Evolutionary conservation across 331 rosid species (phyloP).

Genomic region (Phaseolus coccineus): DNA sequence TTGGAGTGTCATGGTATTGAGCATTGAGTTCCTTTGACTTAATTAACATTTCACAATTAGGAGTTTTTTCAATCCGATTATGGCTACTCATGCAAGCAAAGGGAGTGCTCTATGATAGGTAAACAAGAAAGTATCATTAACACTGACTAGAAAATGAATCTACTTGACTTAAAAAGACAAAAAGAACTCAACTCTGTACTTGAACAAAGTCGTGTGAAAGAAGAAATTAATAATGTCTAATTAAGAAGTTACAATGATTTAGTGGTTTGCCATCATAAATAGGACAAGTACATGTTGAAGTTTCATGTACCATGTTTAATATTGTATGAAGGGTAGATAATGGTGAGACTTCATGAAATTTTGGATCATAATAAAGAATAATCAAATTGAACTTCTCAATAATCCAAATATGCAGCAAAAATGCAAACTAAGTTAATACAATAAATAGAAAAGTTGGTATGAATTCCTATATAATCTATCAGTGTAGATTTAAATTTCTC

Average conservation of each 20-base stretch:
- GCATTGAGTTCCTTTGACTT: slow-evolving; percentile 40
- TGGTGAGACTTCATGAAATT: not conserved
- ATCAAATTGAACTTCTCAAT: not conserved
- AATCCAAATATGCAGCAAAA: no score
- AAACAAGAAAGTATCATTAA: not conserved
- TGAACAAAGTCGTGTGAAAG: not conserved
- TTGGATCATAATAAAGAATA: not conserved
- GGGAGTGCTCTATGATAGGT: not conserved
- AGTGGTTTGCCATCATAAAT: slow-evolving; percentile 6
- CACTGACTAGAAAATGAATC: not conserved
- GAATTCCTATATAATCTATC: no score
- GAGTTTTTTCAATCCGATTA: not conserved
- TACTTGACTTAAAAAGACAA: not conserved
- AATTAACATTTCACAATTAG: not conserved
- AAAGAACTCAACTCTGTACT: not conserved
- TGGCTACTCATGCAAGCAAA: not conserved
- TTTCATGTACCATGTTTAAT: not conserved
- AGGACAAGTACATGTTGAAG: no score
- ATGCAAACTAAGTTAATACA: no score
- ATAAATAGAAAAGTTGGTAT: no score
- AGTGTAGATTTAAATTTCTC: no score
- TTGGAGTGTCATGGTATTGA: not conserved
- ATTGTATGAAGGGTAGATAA: not conserved
- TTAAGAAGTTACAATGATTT: not conserved
- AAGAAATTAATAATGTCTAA: not conserved